Base-by-base conservation (phyloP, 305 asterid genomes). In the Rubia tinctorum region DNA sequence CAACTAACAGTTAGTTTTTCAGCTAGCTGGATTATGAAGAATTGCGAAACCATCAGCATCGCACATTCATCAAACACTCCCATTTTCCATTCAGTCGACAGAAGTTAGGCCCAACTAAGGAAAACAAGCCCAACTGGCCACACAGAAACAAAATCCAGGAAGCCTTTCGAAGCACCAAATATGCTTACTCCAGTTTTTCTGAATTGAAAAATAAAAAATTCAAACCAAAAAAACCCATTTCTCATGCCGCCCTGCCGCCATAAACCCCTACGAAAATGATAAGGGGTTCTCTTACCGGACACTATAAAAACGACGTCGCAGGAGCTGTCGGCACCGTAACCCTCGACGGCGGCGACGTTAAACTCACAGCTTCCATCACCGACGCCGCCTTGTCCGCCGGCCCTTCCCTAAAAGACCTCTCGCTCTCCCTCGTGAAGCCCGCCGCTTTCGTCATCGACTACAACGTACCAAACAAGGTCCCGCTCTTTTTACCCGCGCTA, bases 371-470 rank as follows among this genome's bases (percentile, higher is more conserved):
- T 40, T 72, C 77, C 64, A 20, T 74, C 34, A 66, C 79, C 3
- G 81, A 80, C 40, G 75, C 79, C 44, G 42, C 77, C 70, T 40
- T 82, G 39, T 59, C 47, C 22, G 20, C 45, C 25, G 82, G 85
- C 3, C 74, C 75, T 23, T 61, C 72, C 39, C 27, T 78, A 14
- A 65, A 76, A 11, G 76, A 75, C 75, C 71, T 76, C 51, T 42
- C 81, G 23, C 69, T 82, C 73, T 72, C 83, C 60, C 40, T 79
- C 2, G 79, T 76, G 25, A 79, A 82, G 39, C 81, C 83, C 9
- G 78, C 81, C 23, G 68, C 78, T 22, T 82, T 82, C 72, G 27
- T 39, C 69, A 51, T 82, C 70, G 85, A 82, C 79, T 82, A 18
- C 72, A 73, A 73, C n/a, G 59, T 76, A 45, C 78, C 74, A 44